Conservation (phyloP, 2,329 filamentous ascomycete species). For the Calonectria fujianensis region DNA sequence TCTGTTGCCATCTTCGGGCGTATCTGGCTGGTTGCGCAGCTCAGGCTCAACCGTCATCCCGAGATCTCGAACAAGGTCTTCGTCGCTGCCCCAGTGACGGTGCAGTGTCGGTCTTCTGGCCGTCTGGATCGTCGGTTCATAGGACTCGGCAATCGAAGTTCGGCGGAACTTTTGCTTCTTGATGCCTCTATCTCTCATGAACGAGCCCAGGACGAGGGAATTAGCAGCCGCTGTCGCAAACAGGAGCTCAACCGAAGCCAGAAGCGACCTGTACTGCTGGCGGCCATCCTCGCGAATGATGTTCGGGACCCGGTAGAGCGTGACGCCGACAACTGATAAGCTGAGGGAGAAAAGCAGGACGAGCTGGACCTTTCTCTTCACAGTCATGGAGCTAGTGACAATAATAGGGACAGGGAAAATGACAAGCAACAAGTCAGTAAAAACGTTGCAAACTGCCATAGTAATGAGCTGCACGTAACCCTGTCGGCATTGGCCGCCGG, state of each 20-base stretch:
- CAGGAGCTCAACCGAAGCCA: slow-evolving; percentile 92
- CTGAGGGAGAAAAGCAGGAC: slow-evolving; percentile 89
- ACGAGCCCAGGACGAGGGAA: slow-evolving; percentile 91
- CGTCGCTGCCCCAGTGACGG: slow-evolving; percentile 90
- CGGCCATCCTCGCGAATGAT: slow-evolving; percentile 82
- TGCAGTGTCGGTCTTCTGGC: slow-evolving; percentile 70
- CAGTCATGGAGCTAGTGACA: slow-evolving; percentile 82
- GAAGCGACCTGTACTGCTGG: slow-evolving; percentile 91
- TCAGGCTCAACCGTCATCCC: slow-evolving; percentile 80
- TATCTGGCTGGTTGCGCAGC: slow-evolving; percentile 64
- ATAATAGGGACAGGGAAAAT: slow-evolving; percentile 94
- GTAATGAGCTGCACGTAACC: slow-evolving; percentile 91
- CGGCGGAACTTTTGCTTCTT: slow-evolving; percentile 92
- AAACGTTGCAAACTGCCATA: slow-evolving; percentile 90
- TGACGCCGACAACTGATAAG: slow-evolving; percentile 86
- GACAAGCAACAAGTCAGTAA: slow-evolving; percentile 92
- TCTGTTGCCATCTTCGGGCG: slow-evolving; percentile 53
- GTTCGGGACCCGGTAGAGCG: slow-evolving; percentile 86
- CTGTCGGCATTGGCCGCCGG: slow-evolving; percentile 88
- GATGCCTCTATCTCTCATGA: slow-evolving; percentile 90
- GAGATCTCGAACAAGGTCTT: slow-evolving; percentile 88
- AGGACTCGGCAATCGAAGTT: slow-evolving; percentile 77
- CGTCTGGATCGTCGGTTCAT: slow-evolving; percentile 67
- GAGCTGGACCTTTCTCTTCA: slow-evolving; percentile 87
- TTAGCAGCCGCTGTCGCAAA: slow-evolving; percentile 93